Conservation (phyloP, 1,139 yeast species). For the Sugiyamaella castrensis region DNA sequence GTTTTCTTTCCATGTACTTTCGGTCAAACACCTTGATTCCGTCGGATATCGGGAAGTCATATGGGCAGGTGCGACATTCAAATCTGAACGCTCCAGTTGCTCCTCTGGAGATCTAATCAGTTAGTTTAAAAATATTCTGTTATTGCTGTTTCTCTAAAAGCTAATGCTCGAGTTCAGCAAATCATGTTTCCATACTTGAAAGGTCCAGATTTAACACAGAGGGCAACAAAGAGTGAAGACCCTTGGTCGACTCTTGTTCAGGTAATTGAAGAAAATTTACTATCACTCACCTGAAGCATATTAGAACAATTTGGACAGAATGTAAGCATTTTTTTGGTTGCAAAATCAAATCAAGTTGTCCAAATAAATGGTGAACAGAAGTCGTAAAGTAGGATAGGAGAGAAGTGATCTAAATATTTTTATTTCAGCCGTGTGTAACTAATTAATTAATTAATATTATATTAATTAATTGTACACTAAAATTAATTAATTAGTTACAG, state of each 20-base stretch:
- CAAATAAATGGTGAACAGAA: too few relatives aligned
- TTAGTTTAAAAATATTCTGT: neutral
- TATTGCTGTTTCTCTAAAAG: neutral
- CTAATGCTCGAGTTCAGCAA: too few relatives aligned
- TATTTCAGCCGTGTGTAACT: too few relatives aligned
- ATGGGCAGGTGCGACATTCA: constrained; percentile 92
- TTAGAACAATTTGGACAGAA: constrained; percentile 93
- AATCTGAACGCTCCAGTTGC: constrained; percentile 43
- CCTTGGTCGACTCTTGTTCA: neutral
- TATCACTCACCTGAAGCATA: constrained; percentile 58
- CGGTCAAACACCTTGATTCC: constrained; percentile 76
- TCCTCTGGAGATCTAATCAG: constrained; percentile 24
- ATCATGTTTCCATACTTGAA: neutral
- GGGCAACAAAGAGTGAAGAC: too few relatives aligned
- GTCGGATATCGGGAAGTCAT: constrained; percentile 82
- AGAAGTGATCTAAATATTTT: too few relatives aligned
- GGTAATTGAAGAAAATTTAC: neutral
- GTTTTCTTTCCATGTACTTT: constrained; percentile 75
- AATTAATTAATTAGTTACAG: too few relatives aligned
- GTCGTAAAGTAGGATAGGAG: too few relatives aligned
- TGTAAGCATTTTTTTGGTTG: constrained; percentile 64
- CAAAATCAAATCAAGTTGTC: too few relatives aligned
- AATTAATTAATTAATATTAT: too few relatives aligned
- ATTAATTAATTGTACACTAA: too few relatives aligned
- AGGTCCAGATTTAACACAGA: too few relatives aligned